Evolutionary conservation across 805 yeast genomes (phyloP).

Genomic region (Sugiyamaella marilandica): DNA sequence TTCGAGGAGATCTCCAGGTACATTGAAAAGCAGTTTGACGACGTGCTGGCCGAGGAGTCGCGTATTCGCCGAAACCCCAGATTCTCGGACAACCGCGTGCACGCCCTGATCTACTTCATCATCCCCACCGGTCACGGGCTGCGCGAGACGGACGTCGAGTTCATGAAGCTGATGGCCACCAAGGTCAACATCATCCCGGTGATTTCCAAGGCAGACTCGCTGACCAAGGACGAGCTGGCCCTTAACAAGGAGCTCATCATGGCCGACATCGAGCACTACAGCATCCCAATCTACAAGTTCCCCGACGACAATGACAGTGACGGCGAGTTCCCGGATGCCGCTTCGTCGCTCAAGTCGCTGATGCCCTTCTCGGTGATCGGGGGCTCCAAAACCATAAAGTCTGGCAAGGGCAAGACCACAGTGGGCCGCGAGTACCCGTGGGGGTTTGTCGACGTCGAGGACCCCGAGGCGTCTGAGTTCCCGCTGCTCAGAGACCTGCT

Average conservation of each 20-base stretch:
- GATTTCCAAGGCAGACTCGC: slow-evolving; percentile 79
- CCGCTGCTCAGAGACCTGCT: slow-evolving; percentile 72
- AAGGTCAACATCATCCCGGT: slow-evolving; percentile 84
- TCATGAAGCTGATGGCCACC: slow-evolving; percentile 72
- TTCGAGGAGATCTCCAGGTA: slow-evolving; percentile 49
- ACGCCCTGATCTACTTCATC: slow-evolving; percentile 72
- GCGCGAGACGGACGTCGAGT: slow-evolving; percentile 68
- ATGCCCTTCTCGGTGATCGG: slow-evolving; percentile 64
- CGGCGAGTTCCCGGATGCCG: slow-evolving; percentile 23
- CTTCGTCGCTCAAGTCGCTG: slow-evolving; percentile 36
- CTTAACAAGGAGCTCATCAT: slow-evolving; percentile 69
- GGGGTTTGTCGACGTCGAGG: slow-evolving; percentile 59
- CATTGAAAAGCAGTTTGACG: slow-evolving; percentile 67
- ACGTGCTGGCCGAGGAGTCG: slow-evolving; percentile 69
- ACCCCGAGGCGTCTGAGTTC: slow-evolving; percentile 75
- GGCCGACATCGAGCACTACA: slow-evolving; percentile 66
- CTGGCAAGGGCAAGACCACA: slow-evolving; percentile 38
- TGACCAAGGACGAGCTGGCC: slow-evolving; percentile 71
- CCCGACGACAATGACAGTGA: slow-evolving; percentile 49
- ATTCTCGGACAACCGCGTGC: slow-evolving; percentile 68
- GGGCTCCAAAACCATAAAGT: slow-evolving; percentile 48
- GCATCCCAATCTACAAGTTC: slow-evolving; percentile 70
- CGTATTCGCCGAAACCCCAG: slow-evolving; percentile 69
- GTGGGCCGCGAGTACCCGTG: slow-evolving; percentile 56
- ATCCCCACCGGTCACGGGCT: slow-evolving; percentile 51